Base-by-base conservation (phyloP, 2,329 filamentous ascomycete genomes). In the Fusarium verticillioides region DNA sequence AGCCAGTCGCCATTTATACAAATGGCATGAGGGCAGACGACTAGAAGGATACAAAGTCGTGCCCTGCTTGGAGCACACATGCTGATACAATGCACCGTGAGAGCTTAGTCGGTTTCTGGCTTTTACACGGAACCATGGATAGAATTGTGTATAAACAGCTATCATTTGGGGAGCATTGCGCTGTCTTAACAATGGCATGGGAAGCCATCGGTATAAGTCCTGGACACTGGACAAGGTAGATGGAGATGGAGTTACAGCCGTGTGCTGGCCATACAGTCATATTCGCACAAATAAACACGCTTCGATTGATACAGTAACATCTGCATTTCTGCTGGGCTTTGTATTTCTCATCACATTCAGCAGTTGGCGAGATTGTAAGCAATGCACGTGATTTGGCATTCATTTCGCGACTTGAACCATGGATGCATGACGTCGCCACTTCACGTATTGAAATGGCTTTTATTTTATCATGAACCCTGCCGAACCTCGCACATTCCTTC, bases 301-400 rank as follows among this genome's bases (percentile, higher is more conserved):
- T 75, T 74, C 54, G 57, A 60, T 62, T 39, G 32, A 56, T 36
- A 34, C 9, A 39, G 9, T 30, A 62, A 40, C 28, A n/a, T 28
- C 44, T 28, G 23, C n/a, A 36, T 52, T 30, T 36, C 62, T 56
- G 15, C 19, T n/a, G 37, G 19, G 23, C 10, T 54, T 28, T 54
- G 30, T 39, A 46, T 12, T 30, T 18, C 34, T 28, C n/a, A 23
- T 28, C 18, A 18, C n/a, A 34, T 19, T 36, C 28, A n/a, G 19
- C 19, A 28, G 18, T 36, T 21, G 23, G 37, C 37, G 30, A 40
- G 16, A 7, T 61, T 30, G n/a, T 26, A 21, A 37, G 9, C 7
- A 28, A 11, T 28, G 40, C 82, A 83, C 82, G 82, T 83, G 82
- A 83, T 76, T 54, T 77, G 81, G 81, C 78, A 81, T 79, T 75